These are phyloP conservation scores for Mycosphaerelloides madeirae DNA, from an alignment of 2,329 filamentous ascomycete genomes.

Conservation along the genomic window DNA sequence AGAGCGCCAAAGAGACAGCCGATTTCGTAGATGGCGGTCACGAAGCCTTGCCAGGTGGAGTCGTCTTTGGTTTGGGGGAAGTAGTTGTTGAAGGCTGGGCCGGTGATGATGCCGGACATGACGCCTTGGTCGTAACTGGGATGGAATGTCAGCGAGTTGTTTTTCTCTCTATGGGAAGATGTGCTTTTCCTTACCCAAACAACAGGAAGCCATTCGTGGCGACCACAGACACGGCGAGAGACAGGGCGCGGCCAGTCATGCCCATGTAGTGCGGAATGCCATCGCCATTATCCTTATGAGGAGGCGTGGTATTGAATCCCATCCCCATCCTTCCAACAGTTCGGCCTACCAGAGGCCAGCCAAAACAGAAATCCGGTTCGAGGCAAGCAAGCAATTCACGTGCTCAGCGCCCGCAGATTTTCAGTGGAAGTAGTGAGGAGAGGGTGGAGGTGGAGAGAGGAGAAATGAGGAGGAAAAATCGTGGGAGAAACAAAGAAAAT, in stretches of 20 bases:
- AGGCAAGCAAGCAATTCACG: no score
- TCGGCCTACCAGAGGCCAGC: slow-evolving; percentile 10
- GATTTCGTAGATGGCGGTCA: slow-evolving; percentile 51
- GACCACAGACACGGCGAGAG: slow-evolving; percentile 56
- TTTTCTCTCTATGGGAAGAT: no score
- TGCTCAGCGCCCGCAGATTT: background rate
- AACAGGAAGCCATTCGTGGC: slow-evolving; percentile 56
- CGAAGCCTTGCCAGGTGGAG: slow-evolving; percentile 47
- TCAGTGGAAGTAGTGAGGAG: background rate
- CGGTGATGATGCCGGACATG: slow-evolving; percentile 40
- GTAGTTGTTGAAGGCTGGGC: slow-evolving; percentile 29
- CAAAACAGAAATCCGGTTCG: no score
- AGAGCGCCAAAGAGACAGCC: slow-evolving; percentile 44
- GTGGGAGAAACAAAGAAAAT: background rate
- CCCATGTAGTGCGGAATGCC: slow-evolving; percentile 51
- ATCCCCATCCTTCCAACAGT: slow-evolving; percentile 11
- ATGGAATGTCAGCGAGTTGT: no score
- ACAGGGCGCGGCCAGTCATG: slow-evolving; percentile 54
- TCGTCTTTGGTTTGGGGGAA: slow-evolving; percentile 39
- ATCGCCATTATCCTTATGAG: slow-evolving; percentile 20
- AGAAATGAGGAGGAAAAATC: background rate
- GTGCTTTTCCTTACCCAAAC: background rate
- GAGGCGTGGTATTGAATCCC: slow-evolving; percentile 9
- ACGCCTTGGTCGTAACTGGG: slow-evolving; percentile 25
- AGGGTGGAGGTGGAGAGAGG: background rate